Evolutionary conservation across 2,329 filamentous ascomycete genomes (phyloP), one percentile per base, ranked within the genome.

Genomic region (Pseudogymnoascus sp.): DNA sequence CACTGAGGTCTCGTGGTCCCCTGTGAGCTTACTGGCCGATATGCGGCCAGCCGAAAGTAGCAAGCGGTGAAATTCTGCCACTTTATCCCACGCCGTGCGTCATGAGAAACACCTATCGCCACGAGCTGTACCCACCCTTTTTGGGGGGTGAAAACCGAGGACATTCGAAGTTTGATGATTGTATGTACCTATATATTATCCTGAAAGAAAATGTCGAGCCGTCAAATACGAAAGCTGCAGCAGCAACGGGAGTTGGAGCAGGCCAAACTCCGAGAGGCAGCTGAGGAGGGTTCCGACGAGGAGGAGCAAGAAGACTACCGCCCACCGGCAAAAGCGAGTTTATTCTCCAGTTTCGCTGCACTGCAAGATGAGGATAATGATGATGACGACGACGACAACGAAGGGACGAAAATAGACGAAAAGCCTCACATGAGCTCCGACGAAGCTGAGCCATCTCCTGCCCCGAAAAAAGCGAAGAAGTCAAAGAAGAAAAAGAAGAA

Each of bases 401-500:
- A 73, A 5, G 67, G 63, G 71, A 75, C 1, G 69, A 73, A 39
- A 67, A 71, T 3, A 2, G 71, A 72, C 1, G 74, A 75, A 21
- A 68, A 73, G 34, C n/a, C 14, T 21, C 61, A 65, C 63, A 66
- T 61, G 12, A 60, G 67, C 54, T 26, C 69, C 71, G 60, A 73
- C 3, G 70, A 77, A 29, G 72, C 74, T 40, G 70, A 74, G 34
- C 68, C 73, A n/a, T 71, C 71, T 10, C 65, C 69, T 10, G 66
- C 69, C 40, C 18, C 75, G 64, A 79, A 78, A 74, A 82, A 79
- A 71, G 76, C 79, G 66, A 85, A 81, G 72, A 88, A 86, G 72
- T 86, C 85, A 69, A 83, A 81, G 70, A 86, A 84, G 72, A 83
- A 84, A 73, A 82, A 78, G 69, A 81, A 80, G 68, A 80, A 78